These are phyloP conservation scores for Kondoa malvinella DNA, from an alignment of 768 basidiomycete genomes.

Conservation along the genomic window DNA sequence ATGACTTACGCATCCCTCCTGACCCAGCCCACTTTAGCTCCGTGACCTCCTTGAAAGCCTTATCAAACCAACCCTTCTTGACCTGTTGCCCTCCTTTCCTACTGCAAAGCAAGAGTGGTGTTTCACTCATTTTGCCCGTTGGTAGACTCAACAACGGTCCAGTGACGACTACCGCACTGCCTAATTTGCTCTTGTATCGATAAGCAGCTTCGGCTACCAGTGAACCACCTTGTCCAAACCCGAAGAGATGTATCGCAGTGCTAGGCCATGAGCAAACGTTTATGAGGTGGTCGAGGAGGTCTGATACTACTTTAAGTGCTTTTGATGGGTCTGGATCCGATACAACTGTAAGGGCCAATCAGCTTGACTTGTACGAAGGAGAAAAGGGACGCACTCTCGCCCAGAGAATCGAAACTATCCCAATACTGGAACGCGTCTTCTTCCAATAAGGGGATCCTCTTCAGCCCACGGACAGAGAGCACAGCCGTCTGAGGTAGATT, in stretches of 20 bases:
- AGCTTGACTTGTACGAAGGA: too few species aligned
- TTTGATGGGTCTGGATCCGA: slow-evolving; percentile 47
- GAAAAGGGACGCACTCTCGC: slow-evolving; percentile 36
- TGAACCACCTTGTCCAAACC: slow-evolving; percentile 72
- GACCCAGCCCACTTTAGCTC: background rate
- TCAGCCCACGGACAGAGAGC: slow-evolving; percentile 61
- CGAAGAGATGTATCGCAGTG: slow-evolving; percentile 62
- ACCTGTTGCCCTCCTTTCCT: background rate
- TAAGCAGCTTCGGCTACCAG: slow-evolving; percentile 55
- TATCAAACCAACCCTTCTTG: background rate
- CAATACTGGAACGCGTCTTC: slow-evolving; percentile 68
- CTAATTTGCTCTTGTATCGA: slow-evolving; percentile 35
- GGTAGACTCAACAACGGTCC: slow-evolving; percentile 68
- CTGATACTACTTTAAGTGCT: slow-evolving; percentile 44
- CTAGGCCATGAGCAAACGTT: slow-evolving; percentile 49
- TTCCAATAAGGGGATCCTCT: slow-evolving; percentile 42
- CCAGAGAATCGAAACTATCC: slow-evolving; percentile 58
- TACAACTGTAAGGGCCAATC: slow-evolving; percentile 8
- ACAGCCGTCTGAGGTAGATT: slow-evolving; percentile 79
- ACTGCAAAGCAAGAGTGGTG: slow-evolving; percentile 1
- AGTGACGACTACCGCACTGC: slow-evolving; percentile 50
- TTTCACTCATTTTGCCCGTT: slow-evolving; percentile 31
- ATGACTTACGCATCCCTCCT: background rate
- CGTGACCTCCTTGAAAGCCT: background rate
- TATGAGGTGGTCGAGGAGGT: slow-evolving; percentile 44